These are phyloP conservation scores for Noccaea caerulescens DNA, from an alignment of 345 rosid genomes.

Conservation along the genomic window DNA sequence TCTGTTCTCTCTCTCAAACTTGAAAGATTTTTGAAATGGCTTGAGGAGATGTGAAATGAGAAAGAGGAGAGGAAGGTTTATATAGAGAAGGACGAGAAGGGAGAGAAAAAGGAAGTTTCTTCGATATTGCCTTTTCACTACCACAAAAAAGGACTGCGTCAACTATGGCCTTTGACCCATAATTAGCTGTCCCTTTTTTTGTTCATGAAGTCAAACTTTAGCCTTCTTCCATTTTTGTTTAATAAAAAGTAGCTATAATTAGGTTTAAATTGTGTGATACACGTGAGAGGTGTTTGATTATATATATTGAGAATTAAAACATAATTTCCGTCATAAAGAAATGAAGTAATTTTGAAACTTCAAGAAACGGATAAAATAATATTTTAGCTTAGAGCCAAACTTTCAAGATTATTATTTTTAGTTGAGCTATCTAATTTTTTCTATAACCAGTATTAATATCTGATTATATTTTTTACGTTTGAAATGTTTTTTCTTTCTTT, in stretches of 20 bases:
- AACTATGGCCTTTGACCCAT: slow-evolving; percentile 43
- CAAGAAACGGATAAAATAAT: no score
- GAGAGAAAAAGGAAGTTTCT: slow-evolving; percentile 18
- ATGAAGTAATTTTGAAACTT: no score
- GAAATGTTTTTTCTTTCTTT: no score
- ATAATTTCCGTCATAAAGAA: no score
- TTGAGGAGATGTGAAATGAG: slow-evolving; percentile 29
- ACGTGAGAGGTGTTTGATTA: not conserved
- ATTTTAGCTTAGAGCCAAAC: not conserved
- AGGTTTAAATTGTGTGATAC: not conserved
- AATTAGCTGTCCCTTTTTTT: slow-evolving; percentile 5
- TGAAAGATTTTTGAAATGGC: slow-evolving; percentile 10
- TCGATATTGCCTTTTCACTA: slow-evolving; percentile 33
- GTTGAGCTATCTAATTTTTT: no score
- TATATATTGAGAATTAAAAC: no score
- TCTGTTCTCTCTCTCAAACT: slow-evolving; percentile 37
- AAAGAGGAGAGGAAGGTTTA: slow-evolving; percentile 30
- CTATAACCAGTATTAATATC: no score
- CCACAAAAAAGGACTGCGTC: slow-evolving; percentile 39
- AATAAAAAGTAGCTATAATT: not conserved
- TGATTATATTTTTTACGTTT: no score
- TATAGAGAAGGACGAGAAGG: slow-evolving; percentile 11
- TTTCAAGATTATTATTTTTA: not conserved
- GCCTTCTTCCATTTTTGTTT: not conserved
- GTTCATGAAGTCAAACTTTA: not conserved